These are phyloP conservation scores for Phanerodontia chrysosporium DNA, from an alignment of 768 basidiomycete genomes.

Conservation along the genomic window DNA sequence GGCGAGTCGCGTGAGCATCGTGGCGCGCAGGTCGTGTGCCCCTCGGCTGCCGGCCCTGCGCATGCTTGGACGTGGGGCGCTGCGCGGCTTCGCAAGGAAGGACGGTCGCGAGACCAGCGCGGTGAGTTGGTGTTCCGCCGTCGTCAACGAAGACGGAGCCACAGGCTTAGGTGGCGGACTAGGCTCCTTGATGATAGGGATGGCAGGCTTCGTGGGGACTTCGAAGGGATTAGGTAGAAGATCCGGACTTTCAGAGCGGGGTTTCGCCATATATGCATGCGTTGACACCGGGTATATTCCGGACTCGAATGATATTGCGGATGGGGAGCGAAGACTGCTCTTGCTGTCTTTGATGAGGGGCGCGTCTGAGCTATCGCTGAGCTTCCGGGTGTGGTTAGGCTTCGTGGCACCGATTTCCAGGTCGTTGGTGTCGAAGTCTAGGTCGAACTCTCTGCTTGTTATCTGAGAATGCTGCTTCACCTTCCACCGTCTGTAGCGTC, in stretches of 20 bases:
- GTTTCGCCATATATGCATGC: neutral
- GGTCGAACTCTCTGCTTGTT: neutral
- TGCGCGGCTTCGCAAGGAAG: constrained; percentile 6
- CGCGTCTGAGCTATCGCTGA: neutral
- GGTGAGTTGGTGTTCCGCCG: neutral
- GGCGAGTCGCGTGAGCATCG: neutral
- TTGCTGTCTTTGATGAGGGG: neutral
- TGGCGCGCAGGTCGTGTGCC: neutral
- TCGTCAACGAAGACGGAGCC: neutral
- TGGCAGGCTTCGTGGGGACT: neutral
- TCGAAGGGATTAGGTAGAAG: neutral
- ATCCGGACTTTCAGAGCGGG: neutral
- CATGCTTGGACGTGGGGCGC: neutral
- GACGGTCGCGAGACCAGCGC: constrained; percentile 1
- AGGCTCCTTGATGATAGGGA: neutral
- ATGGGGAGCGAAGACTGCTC: neutral
- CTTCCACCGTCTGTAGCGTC: neutral
- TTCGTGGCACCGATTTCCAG: neutral
- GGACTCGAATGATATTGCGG: neutral
- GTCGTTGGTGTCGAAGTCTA: constrained; percentile 8
- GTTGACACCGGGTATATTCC: neutral
- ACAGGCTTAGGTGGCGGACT: neutral
- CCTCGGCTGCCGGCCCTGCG: neutral
- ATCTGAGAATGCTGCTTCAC: neutral
- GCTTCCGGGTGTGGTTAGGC: neutral